Base-by-base conservation (phyloP, 2,329 filamentous ascomycete species). In the Fusarium mangiferae region DNA sequence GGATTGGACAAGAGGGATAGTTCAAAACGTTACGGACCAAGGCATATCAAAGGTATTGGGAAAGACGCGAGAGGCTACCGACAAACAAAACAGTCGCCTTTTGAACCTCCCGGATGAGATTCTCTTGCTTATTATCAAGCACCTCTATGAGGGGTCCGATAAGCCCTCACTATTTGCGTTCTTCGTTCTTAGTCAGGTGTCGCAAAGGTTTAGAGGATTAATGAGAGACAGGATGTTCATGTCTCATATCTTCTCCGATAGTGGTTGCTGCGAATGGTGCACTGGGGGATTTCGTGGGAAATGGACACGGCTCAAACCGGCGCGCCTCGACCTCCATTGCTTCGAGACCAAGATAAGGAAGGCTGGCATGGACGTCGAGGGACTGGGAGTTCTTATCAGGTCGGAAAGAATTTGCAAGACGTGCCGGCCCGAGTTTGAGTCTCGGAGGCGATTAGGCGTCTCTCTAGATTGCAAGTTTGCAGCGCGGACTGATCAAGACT, bases 401-500 rank as follows among this genome's bases (percentile, higher is more conserved):
- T 12, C 0, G 10, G 20, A 30, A 6, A 20, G 45, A 3, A 48
- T 48, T 30, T 48, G 26, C 13, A n/a, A 30, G 3, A 12, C 3
- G 14, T 48, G 45, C 5, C 45, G 9, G 8, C 45, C 26, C 9
- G 48, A 24, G 30, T 24, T 51, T 51, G 12, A 14, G 48, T 51
- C 30, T 35, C 48, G 28, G 11, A 8, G 8, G 6, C 30, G 17
- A 51, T 4, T 8, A 15, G 30, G 48, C 4, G 8, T 20, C 17
- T 24, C 30, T 1, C 22, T 20, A 5, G 17, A 14, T 14, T 51
- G 48, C n/a, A 51, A 35, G 7, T 51, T 51, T 13, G 48, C 30
- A 13, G 30, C 48, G 1, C 15, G 30, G 2, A 35, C 7, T 20
- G 5, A 3, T 0, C 3, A 20, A 18, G 30, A 51, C 17, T 24